Base-by-base conservation (phyloP, 768 basidiomycete species). In the Hericium coralloides region DNA sequence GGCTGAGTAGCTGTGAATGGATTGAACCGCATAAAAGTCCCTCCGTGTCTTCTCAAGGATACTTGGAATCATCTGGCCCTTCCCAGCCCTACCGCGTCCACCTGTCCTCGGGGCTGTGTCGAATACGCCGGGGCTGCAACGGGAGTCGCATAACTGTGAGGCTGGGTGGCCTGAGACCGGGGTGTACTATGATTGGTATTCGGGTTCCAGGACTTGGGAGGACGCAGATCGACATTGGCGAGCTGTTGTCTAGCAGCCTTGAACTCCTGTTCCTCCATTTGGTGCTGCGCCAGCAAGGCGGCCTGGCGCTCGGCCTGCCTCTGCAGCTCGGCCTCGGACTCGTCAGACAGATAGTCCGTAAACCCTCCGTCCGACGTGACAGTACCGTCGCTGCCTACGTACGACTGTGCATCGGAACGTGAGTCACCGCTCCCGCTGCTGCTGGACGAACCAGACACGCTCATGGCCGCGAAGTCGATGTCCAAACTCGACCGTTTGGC, bases 261-360 rank as follows among this genome's bases (percentile, higher is more conserved):
- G 72, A 92, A 92, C 66, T 92, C 89, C 59, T 79, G 73, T 66
- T 92, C 89, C 68, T 92, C 89, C 48, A 82, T 79, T 63, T 87
- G 84, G 59, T 80, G 87, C 72, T 90, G 86, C n/a, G 87, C 89
- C 15, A 88, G 70, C 45, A 88, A 68, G 5, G 84, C 87, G 4
- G 90, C 90, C 59, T 81, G 83, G 20, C 82, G 83, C 65, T 92
- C 91, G 4, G 90, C 90, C 69, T 92, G 89, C 58, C 88, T 77
- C 70, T 93, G 90, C 55, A 93, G 70, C 67, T 93, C 90, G 25
- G 84, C 89, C 65, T 93, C 90, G n/a, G 89, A 92, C 70, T 93
- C 90, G 66, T 92, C 90, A n/a, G 89, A 92, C 31, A 92, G 72
- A 68, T 93, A 93, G 67, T 93, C 91, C 12, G 91, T 93, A 66